Evolutionary conservation across 2,329 filamentous ascomycete genomes (phyloP).

Genomic region (Colletotrichum truncatum): DNA sequence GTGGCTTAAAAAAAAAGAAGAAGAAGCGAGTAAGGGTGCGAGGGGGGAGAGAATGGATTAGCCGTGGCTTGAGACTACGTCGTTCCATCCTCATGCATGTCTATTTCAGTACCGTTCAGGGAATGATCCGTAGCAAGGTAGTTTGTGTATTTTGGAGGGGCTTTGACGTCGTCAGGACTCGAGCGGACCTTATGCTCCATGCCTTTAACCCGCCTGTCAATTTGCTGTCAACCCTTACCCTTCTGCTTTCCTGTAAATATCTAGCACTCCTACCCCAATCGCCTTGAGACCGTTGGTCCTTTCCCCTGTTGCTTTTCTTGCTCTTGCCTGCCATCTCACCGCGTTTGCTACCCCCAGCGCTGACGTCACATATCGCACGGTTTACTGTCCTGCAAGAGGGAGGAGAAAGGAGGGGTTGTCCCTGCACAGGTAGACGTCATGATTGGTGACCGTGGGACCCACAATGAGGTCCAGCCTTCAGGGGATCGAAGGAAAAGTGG

Average conservation of each 20-base stretch:
- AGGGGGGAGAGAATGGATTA: neutral
- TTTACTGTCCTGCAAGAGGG: neutral
- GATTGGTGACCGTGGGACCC: constrained; percentile 10
- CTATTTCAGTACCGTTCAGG: neutral
- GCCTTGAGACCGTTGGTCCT: neutral
- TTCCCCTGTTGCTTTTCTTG: neutral
- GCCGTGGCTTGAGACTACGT: neutral
- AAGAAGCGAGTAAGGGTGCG: neutral
- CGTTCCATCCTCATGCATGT: neutral
- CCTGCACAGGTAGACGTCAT: constrained; percentile 18
- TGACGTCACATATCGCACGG: constrained; percentile 22
- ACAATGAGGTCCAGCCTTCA: neutral
- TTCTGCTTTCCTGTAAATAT: neutral
- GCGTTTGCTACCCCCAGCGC: neutral
- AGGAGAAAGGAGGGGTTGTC: neutral
- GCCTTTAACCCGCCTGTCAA: no score
- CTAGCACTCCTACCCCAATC: neutral
- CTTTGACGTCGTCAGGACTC: constrained; percentile 10
- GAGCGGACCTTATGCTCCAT: constrained; percentile 23
- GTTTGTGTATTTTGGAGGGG: constrained; percentile 1
- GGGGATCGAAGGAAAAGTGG: constrained; percentile 6
- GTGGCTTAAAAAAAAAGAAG: constrained; percentile 7
- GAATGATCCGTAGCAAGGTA: neutral
- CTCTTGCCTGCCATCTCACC: neutral
- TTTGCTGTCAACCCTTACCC: no score